Evolutionary conservation across 768 basidiomycete species (phyloP).

Genomic region (Boletus rubescentipes): DNA sequence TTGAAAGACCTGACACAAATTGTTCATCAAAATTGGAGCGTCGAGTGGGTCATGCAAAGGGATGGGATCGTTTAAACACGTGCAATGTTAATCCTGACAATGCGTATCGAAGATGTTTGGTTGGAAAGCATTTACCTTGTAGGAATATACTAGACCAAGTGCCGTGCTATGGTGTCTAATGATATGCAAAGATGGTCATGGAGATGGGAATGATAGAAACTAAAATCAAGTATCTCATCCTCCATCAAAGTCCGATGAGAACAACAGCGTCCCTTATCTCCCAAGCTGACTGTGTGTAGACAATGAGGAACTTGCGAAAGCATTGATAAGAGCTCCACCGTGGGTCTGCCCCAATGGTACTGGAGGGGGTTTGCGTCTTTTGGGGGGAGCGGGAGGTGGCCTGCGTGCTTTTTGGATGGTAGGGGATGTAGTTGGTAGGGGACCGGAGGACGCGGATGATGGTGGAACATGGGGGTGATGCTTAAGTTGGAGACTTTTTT

Average conservation of each 20-base stretch:
- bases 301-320: conserved; percentile 47
- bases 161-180: conserved; percentile 24
- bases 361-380: conserved; percentile 71
- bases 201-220: conserved; percentile 11
- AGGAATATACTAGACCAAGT: conserved; percentile 15
- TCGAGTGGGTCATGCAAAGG: not conserved
- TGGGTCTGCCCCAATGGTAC: conserved; percentile 53
- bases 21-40: not conserved
- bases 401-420: conserved; percentile 37
- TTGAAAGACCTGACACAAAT: not conserved
- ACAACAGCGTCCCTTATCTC: conserved; percentile 11
- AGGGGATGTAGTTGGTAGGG: conserved; percentile 15
- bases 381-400: conserved; percentile 67
- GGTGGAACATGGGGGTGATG: conserved; percentile 14
- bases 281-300: conserved; percentile 20
- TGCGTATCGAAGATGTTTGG: conserved; percentile 6
- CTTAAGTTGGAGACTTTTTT: conserved; percentile 19
- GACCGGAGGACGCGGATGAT: conserved; percentile 19
- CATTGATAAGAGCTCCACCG: conserved; percentile 56
- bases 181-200: conserved; percentile 19
- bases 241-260: conserved; percentile 6
- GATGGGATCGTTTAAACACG: not conserved
- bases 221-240: conserved; percentile 8
- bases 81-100: conserved; percentile 1
- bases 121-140: conserved; percentile 11